A percentile compares a stretch with the other conserved stretches of the same genome.
These are phyloP conservation scores for Sisymbrium irio DNA, from an alignment of 345 rosid species.

Conservation along the genomic window DNA sequence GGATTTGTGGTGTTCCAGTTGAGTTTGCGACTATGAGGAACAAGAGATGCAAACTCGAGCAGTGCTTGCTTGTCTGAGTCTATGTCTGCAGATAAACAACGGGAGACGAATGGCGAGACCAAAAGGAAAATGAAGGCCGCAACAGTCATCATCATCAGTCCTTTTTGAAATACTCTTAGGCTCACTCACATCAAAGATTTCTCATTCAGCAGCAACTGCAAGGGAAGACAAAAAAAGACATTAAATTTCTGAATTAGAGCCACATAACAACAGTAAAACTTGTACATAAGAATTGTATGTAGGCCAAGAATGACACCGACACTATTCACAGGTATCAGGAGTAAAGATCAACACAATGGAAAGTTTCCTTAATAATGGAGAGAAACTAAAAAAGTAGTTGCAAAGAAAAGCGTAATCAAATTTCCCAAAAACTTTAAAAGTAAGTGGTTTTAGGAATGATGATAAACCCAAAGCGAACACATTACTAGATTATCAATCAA, in stretches of 20 bases:
- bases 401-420: too few relatives aligned
- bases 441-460: slow-evolving; percentile 2
- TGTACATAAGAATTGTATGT: neutral
- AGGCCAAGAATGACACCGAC: slow-evolving; percentile 9
- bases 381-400: slow-evolving; percentile 17
- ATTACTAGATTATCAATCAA: slow-evolving; percentile 12
- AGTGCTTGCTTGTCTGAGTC: slow-evolving; percentile 70
- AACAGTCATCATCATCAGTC: slow-evolving; percentile 45
- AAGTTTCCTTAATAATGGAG: slow-evolving; percentile 8
- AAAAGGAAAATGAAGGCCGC: slow-evolving; percentile 37
- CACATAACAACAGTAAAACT: neutral
- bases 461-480: slow-evolving; percentile 13
- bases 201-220: slow-evolving; percentile 30
- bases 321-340: slow-evolving; percentile 11
- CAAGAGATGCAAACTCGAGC: slow-evolving; percentile 59
- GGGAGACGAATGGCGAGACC: slow-evolving; percentile 36
- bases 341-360: slow-evolving; percentile 11
- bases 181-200: slow-evolving; percentile 24
- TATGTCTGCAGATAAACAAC: slow-evolving; percentile 43
- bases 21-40: slow-evolving; percentile 74
- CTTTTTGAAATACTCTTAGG: neutral
- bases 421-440: too few relatives aligned
- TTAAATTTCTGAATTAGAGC: neutral
- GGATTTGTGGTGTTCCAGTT: slow-evolving; percentile 63
- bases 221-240: slow-evolving; percentile 10